Base-by-base conservation (phyloP, 371 early-diverging fungal species). In the Ecytonucleospora hepatopenaei region DNA sequence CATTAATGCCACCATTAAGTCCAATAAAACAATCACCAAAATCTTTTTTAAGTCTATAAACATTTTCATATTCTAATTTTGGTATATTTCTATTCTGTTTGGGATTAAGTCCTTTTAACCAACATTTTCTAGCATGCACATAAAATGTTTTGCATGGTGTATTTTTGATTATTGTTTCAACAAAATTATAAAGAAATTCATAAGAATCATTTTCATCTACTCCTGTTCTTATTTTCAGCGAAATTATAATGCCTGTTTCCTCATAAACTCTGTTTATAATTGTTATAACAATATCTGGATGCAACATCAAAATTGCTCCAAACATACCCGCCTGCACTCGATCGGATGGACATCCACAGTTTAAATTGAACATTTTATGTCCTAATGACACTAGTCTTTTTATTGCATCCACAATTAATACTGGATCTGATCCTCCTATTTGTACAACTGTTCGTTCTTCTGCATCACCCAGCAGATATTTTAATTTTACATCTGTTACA, bases 61-160 rank as follows among this genome's bases (percentile, higher is more conserved):
- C 90, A 62, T 85, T 81, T 21, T 83, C 82, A 65, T 90, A 85
- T 65, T 86, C 85, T 2, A 91, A 72, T 23, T 84, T 85, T 0
- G 91, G 91, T 28, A 89, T 78, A 15, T 74, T 82, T 68, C 89
- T 82, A 78, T 91, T 91, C 65, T 90, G 84, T 62, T 85, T 84
- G 0, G 91, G 90, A 21, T 86, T 86, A 2, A 90, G 69, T 0
- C 90, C 90, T 46, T 85, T 82, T 17, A 91, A 80, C 78, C 85
- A 84, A 34, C 88, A 88, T 69, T 88, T 88, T 47, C 91, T 82
- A 0, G 90, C 88, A 78, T 91, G 91, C 5, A 91, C 81, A 68
- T 89, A 85, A 58, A 90, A 74, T 69, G 63, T 73, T 2, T 62
- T 55, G 32, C 76, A 68, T 21, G 77, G 53, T 21, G 83, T 82